Base-by-base conservation (phyloP, 805 yeast species). In the Kluyveromyces nonfermentans region DNA sequence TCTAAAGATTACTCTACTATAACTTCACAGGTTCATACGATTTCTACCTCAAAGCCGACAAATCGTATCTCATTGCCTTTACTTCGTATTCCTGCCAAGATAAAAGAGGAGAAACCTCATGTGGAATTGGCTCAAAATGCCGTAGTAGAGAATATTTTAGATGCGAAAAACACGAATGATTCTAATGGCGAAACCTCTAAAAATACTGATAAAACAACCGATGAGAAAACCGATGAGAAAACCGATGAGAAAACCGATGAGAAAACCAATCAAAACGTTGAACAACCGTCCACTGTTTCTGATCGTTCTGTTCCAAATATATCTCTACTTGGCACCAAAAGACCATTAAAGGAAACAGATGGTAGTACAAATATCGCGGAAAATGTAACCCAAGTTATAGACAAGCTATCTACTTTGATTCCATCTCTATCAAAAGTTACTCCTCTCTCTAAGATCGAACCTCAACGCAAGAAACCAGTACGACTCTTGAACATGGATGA, bases 1-100 rank as follows among this genome's bases (percentile, higher is more conserved):
- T 32, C 31, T 17, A 43, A 43, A 36, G 41, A 49, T 38, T 43
- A 50, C 33, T 40, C 47, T 17, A 31, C 49, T 8, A 30, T 50
- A 7, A 50, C 50, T 25, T 43, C 45, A 1, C 46, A 51, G 31
- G 46, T 33, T 2, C n/a, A 16, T 7, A 15, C 8, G 33, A 28
- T 20, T 20, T 32, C 19, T 22, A 20, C n/a, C 28, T 17, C 9
- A 18, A 20, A 19, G 10, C 40, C 4, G 21, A 12, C 6, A 33
- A 43, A 25, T 9, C 14, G 14, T 31, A 18, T 17, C 16, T 28
- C 34, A n/a, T 28, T 38, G 18, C 41, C 41, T n/a, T 28, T 38
- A 12, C 30, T 38, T 32, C 19, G 41, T 17, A 17, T 22, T 15
- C 16, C 34, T 17, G 18, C 34, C n/a, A 38, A 28, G 31, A 16